Conservation (phyloP, 2,329 filamentous ascomycete genomes). For the Elsinoe perseae region DNA sequence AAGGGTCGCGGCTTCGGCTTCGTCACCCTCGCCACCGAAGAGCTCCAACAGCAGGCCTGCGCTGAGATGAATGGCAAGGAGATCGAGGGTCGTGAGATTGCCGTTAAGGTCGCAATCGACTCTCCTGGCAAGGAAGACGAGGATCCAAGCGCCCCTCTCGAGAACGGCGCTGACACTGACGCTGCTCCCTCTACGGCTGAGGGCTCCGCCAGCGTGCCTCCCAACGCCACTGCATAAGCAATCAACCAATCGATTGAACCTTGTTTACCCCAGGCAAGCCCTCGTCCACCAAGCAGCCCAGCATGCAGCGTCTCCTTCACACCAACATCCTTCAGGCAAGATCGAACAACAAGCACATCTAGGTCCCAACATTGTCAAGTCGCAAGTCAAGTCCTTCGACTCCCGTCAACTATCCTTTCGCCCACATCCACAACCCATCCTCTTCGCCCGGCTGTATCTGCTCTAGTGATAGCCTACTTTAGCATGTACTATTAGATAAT, state of each 20-base stretch:
- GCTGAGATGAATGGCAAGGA: constrained; percentile 99
- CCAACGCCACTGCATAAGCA: constrained; percentile 17
- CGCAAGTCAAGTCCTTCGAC: constrained; percentile 14
- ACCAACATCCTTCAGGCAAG: background rate
- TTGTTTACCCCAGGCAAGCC: background rate
- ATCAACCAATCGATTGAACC: background rate
- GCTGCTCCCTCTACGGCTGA: constrained; percentile 31
- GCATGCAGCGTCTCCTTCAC: background rate
- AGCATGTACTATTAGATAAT: constrained; percentile 19
- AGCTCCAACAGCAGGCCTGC: constrained; percentile 95
- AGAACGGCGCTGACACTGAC: constrained; percentile 34
- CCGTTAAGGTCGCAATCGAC: constrained; percentile 99
- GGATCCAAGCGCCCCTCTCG: constrained; percentile 45
- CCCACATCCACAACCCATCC: constrained; percentile 2
- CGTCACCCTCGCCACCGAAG: constrained; percentile 90
- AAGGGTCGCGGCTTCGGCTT: constrained; percentile 99
- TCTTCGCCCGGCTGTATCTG: constrained; percentile 16
- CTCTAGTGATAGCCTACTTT: constrained; percentile 16
- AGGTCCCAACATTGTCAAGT: constrained; percentile 14
- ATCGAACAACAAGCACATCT: background rate
- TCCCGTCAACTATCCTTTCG: constrained; percentile 14
- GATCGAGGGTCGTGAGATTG: constrained; percentile 96
- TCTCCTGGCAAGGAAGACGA: constrained; percentile 98
- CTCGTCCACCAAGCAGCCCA: background rate
- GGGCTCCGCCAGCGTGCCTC: constrained; percentile 25